Conservation (phyloP, 1,139 yeast species). For the Hanseniaspora gamundiae region DNA sequence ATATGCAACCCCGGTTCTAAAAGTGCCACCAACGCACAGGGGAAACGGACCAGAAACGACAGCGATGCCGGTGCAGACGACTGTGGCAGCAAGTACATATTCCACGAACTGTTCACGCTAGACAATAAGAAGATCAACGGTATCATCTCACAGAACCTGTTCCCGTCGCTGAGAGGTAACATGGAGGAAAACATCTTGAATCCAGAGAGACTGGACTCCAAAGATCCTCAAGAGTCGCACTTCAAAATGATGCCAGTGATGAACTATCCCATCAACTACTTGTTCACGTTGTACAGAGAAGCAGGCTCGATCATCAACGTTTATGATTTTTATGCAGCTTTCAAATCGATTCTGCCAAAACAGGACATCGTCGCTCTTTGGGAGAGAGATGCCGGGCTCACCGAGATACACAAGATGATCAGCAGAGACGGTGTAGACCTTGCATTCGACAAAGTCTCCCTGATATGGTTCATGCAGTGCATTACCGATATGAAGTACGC, state of each 20-base stretch:
- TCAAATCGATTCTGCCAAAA: conserved; percentile 42
- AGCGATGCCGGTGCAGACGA: not conserved
- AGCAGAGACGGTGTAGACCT: conserved; percentile 17
- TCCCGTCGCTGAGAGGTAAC: conserved; percentile 21
- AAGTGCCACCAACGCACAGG: too few relatives aligned
- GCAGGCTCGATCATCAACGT: conserved; percentile 66
- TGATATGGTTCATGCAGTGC: conserved; percentile 49
- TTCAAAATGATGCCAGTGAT: conserved; percentile 14
- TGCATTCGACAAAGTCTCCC: conserved; percentile 39
- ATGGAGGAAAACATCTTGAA: conserved; percentile 22
- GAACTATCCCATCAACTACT: conserved; percentile 43
- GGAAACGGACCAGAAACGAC: not conserved
- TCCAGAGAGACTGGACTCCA: conserved; percentile 19
- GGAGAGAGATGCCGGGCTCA: conserved; percentile 13
- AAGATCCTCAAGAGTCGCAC: conserved; percentile 5
- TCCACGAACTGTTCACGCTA: conserved; percentile 22
- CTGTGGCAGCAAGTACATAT: conserved; percentile 18
- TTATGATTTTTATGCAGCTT: conserved; percentile 66
- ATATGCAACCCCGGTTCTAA: too few relatives aligned
- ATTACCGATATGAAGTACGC: conserved; percentile 40
- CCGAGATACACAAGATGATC: conserved; percentile 12
- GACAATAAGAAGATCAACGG: conserved; percentile 20
- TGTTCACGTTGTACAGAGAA: conserved; percentile 66
- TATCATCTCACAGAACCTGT: conserved; percentile 21
- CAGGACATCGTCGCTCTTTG: conserved; percentile 24